These are phyloP conservation scores for Hypoxylon fuscum DNA, from an alignment of 495 filamentous ascomycete species.

Conservation along the genomic window DNA sequence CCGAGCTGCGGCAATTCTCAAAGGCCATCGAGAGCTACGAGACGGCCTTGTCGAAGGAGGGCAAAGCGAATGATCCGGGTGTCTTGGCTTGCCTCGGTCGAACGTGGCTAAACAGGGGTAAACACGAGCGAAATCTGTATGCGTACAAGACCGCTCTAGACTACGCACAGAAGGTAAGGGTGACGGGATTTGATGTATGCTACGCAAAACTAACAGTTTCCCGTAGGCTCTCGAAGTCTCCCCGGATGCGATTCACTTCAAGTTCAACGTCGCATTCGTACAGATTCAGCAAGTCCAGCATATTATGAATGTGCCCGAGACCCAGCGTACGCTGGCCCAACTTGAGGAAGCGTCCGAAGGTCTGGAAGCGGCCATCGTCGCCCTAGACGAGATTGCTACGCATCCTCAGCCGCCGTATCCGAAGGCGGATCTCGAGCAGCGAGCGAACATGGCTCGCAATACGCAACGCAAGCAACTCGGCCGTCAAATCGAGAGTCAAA, in stretches of 20 bases:
- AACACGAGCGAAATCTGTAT: conserved; percentile 76
- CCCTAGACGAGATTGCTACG: conserved; percentile 80
- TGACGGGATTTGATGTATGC: neutral
- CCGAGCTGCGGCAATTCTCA: conserved; percentile 85
- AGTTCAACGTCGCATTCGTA: conserved; percentile 98
- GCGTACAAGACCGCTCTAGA: conserved; percentile 89
- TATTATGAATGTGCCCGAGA: conserved; percentile 76
- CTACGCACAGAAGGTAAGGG: conserved; percentile 76
- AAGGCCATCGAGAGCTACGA: conserved; percentile 96
- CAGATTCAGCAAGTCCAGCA: conserved; percentile 90
- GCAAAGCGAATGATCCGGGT: conserved; percentile 75
- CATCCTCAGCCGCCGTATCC: conserved; percentile 91
- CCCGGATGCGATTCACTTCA: conserved; percentile 85
- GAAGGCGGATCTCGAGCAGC: conserved; percentile 85
- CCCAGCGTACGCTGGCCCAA: conserved; percentile 78
- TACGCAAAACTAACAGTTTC: conserved; percentile 36
- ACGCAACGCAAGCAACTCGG: conserved; percentile 92
- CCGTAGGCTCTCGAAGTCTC: conserved; percentile 74
- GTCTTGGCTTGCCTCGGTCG: conserved; percentile 92
- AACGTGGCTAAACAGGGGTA: conserved; percentile 89
- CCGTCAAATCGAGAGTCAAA: conserved; percentile 81
- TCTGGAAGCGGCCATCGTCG: conserved; percentile 88
- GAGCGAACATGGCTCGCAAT: conserved; percentile 94
- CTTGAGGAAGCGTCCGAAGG: conserved; percentile 79
- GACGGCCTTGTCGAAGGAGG: conserved; percentile 82